A percentile compares a stretch with the other conserved stretches of the same genome.
Conservation (phyloP, 495 filamentous ascomycete genomes). For the Rhypophila decipiens region DNA sequence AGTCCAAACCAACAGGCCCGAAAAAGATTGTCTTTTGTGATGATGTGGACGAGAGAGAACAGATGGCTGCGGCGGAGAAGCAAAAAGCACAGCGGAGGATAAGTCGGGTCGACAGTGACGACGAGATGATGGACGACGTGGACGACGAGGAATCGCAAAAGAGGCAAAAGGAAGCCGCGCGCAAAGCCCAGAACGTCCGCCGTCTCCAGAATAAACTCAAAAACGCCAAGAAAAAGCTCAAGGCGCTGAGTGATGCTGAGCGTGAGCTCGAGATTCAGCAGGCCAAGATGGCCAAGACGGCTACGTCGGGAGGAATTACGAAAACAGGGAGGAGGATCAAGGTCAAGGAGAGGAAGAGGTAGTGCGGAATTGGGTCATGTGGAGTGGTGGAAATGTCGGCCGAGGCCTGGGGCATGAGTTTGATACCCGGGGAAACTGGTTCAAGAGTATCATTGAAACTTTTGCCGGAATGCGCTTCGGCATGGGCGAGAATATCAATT, state of each 20-base stretch:
- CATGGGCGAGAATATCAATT: no score
- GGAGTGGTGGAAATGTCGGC: no score
- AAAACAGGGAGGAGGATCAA: constrained; percentile 81
- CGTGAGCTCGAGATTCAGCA: constrained; percentile 63
- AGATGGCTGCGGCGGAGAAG: constrained; percentile 28
- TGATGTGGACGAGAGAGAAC: constrained; percentile 26
- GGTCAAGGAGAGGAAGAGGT: constrained; percentile 74
- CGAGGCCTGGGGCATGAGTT: no score
- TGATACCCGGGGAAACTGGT: no score
- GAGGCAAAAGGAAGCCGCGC: constrained; percentile 39
- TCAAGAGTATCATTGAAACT: no score
- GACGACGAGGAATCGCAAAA: constrained; percentile 41
- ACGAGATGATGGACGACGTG: constrained; percentile 9
- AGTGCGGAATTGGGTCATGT: constrained; percentile 15
- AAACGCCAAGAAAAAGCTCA: constrained; percentile 60
- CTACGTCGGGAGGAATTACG: constrained; percentile 67
- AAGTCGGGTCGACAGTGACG: neutral
- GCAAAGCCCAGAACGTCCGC: constrained; percentile 41
- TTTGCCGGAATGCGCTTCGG: no score
- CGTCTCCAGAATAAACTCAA: constrained; percentile 47
- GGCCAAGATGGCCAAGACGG: constrained; percentile 61
- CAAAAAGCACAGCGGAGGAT: constrained; percentile 34
- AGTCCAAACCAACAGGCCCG: constrained; percentile 11
- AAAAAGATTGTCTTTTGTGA: constrained; percentile 43
- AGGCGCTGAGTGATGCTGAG: constrained; percentile 65